Conservation (phyloP, 2,329 filamentous ascomycete species). For the Hymenotorrendiella dingleyae region DNA sequence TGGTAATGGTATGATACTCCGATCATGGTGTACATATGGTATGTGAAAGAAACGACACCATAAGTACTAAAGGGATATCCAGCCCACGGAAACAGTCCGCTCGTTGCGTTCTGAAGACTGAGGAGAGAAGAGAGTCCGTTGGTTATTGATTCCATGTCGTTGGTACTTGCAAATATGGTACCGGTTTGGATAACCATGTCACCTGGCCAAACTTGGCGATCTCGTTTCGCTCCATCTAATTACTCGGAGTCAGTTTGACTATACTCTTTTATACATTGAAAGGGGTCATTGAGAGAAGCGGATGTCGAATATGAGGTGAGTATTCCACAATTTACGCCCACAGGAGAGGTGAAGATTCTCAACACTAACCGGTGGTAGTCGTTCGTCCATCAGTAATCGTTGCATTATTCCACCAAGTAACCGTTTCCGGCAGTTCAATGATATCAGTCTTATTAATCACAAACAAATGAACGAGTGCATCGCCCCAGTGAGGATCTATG, state of each 20-base stretch:
- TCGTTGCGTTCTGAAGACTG: slow-evolving; percentile 28
- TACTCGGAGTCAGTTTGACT: too few relatives aligned
- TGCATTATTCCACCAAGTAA: slow-evolving; percentile 32
- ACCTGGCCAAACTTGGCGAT: slow-evolving; percentile 55
- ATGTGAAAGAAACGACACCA: slow-evolving; percentile 45
- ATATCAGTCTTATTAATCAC: slow-evolving; percentile 16
- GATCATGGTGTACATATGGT: slow-evolving; percentile 53
- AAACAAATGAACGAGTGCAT: slow-evolving; percentile 31
- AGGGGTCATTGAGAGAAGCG: too few relatives aligned
- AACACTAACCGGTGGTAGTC: slow-evolving; percentile 39
- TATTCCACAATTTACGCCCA: too few relatives aligned
- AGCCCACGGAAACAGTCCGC: slow-evolving; percentile 43
- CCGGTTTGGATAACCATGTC: slow-evolving; percentile 53
- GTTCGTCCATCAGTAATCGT: slow-evolving; percentile 17
- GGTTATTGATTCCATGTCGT: slow-evolving; percentile 40
- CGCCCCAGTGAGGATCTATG: slow-evolving; percentile 24
- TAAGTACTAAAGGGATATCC: slow-evolving; percentile 38
- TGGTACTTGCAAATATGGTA: slow-evolving; percentile 47
- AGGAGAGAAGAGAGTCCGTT: slow-evolving; percentile 45
- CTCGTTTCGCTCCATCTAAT: slow-evolving; percentile 55
- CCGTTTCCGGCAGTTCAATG: slow-evolving; percentile 39
- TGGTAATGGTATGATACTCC: slow-evolving; percentile 52
- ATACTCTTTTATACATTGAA: too few relatives aligned
- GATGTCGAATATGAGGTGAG: too few relatives aligned
- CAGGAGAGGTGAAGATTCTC: too few relatives aligned